A percentile compares a stretch with the other conserved stretches of the same genome.
Evolutionary conservation across 257 asterid species (phyloP).

Genomic region (Salvia splendens): DNA sequence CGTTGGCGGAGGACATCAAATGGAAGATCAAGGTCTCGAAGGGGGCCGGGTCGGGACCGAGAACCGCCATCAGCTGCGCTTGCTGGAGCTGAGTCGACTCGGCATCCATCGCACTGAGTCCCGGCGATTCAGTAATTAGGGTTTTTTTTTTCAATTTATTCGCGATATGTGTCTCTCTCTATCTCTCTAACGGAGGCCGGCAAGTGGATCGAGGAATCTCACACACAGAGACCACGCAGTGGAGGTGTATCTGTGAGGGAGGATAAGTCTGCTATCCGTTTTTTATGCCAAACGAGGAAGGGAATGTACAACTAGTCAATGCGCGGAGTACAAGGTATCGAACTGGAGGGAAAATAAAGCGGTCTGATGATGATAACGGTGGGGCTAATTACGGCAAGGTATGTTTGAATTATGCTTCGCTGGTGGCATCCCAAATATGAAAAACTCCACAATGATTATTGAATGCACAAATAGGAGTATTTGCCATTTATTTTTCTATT

Average conservation of each 20-base stretch:
- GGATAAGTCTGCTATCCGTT: conserved; percentile 29
- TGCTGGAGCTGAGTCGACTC: conserved; percentile 72
- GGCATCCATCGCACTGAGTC: conserved; percentile 52
- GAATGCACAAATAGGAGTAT: neutral
- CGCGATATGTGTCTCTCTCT: conserved; percentile 19
- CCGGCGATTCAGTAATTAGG: conserved; percentile 50
- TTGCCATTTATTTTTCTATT: no score
- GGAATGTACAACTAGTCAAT: conserved; percentile 34
- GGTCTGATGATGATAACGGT: conserved; percentile 24
- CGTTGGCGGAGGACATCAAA: conserved; percentile 81
- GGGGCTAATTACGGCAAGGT: conserved; percentile 38
- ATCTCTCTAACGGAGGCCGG: conserved; percentile 19
- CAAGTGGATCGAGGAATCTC: conserved; percentile 19
- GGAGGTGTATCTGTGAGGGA: conserved; percentile 16
- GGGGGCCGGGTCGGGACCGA: conserved; percentile 74
- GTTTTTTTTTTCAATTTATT: conserved; percentile 45
- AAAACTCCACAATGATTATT: neutral
- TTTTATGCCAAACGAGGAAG: neutral
- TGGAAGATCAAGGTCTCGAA: conserved; percentile 78
- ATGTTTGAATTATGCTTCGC: conserved; percentile 14
- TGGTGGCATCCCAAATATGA: neutral
- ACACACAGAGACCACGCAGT: conserved; percentile 39
- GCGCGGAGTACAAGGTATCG: conserved; percentile 9
- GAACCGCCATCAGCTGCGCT: conserved; percentile 70
- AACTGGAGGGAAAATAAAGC: conserved; percentile 38